Evolutionary conservation across 306 rosid species (phyloP).

Genomic region (Sesbania bispinosa): DNA sequence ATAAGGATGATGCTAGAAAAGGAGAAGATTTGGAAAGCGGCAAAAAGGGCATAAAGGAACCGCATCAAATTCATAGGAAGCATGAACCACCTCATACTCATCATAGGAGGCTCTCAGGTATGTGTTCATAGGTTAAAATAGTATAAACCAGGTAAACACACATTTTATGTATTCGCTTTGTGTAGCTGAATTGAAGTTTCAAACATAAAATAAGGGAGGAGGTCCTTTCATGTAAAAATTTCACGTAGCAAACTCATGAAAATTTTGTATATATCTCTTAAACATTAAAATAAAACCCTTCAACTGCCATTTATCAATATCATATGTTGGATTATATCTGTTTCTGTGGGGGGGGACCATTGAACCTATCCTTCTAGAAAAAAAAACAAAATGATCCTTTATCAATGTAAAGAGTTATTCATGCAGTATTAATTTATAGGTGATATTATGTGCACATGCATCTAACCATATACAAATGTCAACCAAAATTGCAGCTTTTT

Average conservation of each 20-base stretch:
- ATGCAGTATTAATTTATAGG: not conserved
- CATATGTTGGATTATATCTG: no score
- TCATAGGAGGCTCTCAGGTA: constrained; percentile 29
- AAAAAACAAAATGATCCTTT: not conserved
- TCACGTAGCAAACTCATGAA: no score
- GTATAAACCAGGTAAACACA: no score
- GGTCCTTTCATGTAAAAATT: no score
- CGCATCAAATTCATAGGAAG: not conserved
- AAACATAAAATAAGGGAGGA: no score
- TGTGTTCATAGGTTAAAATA: not conserved
- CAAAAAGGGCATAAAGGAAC: not conserved
- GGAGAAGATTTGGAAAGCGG: constrained; percentile 28
- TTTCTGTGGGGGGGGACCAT: no score
- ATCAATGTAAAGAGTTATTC: no score
- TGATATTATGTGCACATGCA: not conserved
- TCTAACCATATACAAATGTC: not conserved
- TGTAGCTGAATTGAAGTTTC: not conserved
- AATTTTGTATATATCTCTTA: no score
- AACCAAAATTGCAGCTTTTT: constrained; percentile 28
- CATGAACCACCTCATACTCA: not conserved
- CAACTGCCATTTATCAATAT: no score
- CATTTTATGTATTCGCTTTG: not conserved
- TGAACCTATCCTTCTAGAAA: no score
- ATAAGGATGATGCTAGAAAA: not conserved
- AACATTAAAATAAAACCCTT: no score